These are phyloP conservation scores for Ogataea salicorniae DNA, from an alignment of 805 yeast genomes.

Conservation along the genomic window DNA sequence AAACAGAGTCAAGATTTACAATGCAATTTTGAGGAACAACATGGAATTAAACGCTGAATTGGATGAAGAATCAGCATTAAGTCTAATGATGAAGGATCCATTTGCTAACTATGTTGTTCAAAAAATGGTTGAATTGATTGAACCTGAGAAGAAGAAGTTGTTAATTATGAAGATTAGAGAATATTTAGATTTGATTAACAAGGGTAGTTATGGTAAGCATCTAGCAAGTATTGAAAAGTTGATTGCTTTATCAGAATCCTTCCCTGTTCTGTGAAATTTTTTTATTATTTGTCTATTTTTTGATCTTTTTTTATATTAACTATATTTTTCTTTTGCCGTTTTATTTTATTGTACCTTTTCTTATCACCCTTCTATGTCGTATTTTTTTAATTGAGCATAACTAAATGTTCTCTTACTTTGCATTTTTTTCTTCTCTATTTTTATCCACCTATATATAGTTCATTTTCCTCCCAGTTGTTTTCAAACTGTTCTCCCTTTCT, in stretches of 20 bases:
- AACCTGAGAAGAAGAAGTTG: constrained; percentile 60
- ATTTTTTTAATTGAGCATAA: no score
- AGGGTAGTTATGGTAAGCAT: constrained; percentile 72
- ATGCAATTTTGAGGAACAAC: constrained; percentile 58
- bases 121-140: constrained; percentile 79
- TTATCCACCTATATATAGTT: no score
- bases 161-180: constrained; percentile 74
- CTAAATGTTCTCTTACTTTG: no score
- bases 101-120: constrained; percentile 97
- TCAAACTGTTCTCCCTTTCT: no score
- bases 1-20: constrained; percentile 60
- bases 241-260: constrained; percentile 49
- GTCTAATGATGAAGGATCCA: constrained; percentile 95
- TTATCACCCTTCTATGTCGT: no score
- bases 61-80: constrained; percentile 65
- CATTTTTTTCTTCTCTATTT: no score
- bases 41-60: constrained; percentile 37
- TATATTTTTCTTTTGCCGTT: not conserved
- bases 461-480: no score
- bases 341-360: not conserved
- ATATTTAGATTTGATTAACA: constrained; percentile 68
- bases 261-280: constrained; percentile 7
- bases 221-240: constrained; percentile 76
- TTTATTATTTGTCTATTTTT: not conserved
- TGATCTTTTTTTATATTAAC: not conserved